Evolutionary conservation across 164 flowering plant genomes (phyloP).

Genomic region (Stephania japonica): DNA sequence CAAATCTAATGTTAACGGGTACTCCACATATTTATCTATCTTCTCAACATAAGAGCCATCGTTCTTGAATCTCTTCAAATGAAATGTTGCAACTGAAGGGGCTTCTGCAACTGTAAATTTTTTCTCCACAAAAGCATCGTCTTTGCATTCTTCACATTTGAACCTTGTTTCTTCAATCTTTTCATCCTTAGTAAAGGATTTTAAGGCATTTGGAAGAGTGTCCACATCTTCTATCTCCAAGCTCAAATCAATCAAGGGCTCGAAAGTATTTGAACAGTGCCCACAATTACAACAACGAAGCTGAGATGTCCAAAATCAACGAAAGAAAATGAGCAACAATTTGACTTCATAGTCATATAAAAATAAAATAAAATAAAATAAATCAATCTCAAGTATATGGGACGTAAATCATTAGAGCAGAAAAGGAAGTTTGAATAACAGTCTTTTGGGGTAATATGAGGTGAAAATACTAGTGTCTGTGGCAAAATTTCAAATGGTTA

Average conservation of each 20-base stretch:
- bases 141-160: constrained; percentile 63
- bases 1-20: constrained; percentile 74
- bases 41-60: constrained; percentile 64
- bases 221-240: constrained; percentile 76
- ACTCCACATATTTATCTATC: constrained; percentile 55
- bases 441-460: too few species aligned
- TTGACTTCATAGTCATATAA: not conserved
- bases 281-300: constrained; percentile 72
- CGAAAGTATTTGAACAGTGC: constrained; percentile 63
- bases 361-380: not conserved
- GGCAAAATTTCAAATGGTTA: too few species aligned
- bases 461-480: too few species aligned
- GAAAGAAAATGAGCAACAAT: not conserved
- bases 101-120: constrained; percentile 57
- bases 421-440: too few species aligned
- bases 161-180: constrained; percentile 63
- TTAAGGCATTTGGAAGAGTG: constrained; percentile 50
- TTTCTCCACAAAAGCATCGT: constrained; percentile 61
- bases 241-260: constrained; percentile 69
- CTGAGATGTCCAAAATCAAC: constrained; percentile 39
- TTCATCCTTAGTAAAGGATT: constrained; percentile 78
- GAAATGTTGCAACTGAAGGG: constrained; percentile 68
- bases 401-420: too few species aligned
- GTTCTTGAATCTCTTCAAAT: constrained; percentile 83
- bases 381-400: too few species aligned